Evolutionary conservation across 1,139 yeast species (phyloP), one percentile per base, ranked within the genome.

Genomic region (Blastobotrys ciferrii): DNA sequence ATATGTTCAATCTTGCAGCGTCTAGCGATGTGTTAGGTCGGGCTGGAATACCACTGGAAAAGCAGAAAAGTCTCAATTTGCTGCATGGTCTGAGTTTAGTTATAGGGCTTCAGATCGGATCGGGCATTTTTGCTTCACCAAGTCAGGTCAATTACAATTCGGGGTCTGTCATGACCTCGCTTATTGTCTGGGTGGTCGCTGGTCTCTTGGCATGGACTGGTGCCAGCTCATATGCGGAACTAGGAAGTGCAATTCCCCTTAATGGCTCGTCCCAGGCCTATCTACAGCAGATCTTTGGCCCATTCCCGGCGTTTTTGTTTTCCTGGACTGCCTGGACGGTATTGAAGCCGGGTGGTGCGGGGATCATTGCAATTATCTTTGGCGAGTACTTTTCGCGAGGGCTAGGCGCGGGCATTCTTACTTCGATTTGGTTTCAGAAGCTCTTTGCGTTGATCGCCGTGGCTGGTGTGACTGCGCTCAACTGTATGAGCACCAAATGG

Each of bases 151-250:
- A 66, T 49, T 52, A 62, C 9, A 63, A 63, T 43, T 68, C 72
- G 0, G 73, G 73, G 9, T 70, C 74, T 1, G 67, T 67, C 1
- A 74, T 71, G 1, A 64, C 67, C 9, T 64, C 74, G 4, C 55
- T 71, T 13, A 43, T 68, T 2, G 67, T 70, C 3, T 71, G 75
- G 75, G 46, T 62, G 0, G 56, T 64, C 2, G 69, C 74, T 4
- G 75, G 75, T 1, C 50, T 68, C 31, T 58, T 71, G 14, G 74
- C 74, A 2, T 72, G 74, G 74, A 70, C 74, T 1, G 75, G 75
- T 1, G 75, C 75, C 0, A 63, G 72, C 2, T 68, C 72, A 15
- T 72, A 63, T 50, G 74, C 74, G 1, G 75, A 71, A 51, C 58
- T 71, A 12, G 75, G 75, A 6, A 59, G 69, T 35, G 67, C 71